Conservation (phyloP, 768 basidiomycete genomes). For the Termitomyces sp. region DNA sequence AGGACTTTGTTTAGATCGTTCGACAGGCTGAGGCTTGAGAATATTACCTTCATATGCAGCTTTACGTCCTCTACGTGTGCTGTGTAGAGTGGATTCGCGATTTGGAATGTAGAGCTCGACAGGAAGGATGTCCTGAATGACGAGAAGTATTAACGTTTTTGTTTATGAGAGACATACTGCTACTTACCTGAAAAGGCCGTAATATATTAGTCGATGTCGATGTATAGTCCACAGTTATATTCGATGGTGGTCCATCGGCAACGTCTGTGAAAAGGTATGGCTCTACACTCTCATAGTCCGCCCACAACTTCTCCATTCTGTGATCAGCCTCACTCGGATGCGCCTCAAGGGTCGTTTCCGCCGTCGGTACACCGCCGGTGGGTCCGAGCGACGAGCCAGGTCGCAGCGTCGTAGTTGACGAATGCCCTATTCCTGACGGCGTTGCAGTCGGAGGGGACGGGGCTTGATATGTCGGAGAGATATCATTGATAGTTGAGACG, state of each 20-base stretch:
- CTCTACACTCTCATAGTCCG: slow-evolving; percentile 80
- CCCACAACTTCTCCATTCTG: slow-evolving; percentile 78
- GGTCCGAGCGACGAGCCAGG: slow-evolving; percentile 25
- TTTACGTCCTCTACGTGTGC: slow-evolving; percentile 28
- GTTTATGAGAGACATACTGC: not conserved
- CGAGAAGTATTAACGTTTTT: not conserved
- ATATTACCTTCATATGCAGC: slow-evolving; percentile 60
- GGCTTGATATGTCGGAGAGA: slow-evolving; percentile 41
- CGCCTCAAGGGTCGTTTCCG: slow-evolving; percentile 29
- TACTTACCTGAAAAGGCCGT: slow-evolving; percentile 55
- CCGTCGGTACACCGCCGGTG: slow-evolving; percentile 13
- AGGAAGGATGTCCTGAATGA: slow-evolving; percentile 65
- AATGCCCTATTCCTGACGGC: slow-evolving; percentile 25
- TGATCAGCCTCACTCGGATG: slow-evolving; percentile 84
- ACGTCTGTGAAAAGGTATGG: slow-evolving; percentile 55
- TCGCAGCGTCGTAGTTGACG: slow-evolving; percentile 26
- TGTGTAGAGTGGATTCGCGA: slow-evolving; percentile 46
- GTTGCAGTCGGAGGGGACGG: slow-evolving; percentile 27
- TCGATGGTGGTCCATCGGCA: slow-evolving; percentile 40
- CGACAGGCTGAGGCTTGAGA: not conserved
- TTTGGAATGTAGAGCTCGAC: slow-evolving; percentile 75
- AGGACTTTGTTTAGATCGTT: not conserved
- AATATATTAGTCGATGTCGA: slow-evolving; percentile 29
- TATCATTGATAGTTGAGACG: slow-evolving; percentile 72
- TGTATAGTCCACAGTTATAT: slow-evolving; percentile 55